These are phyloP conservation scores for Dendrobium nobile DNA, from an alignment of 106 monocot genomes.

Conservation along the genomic window DNA sequence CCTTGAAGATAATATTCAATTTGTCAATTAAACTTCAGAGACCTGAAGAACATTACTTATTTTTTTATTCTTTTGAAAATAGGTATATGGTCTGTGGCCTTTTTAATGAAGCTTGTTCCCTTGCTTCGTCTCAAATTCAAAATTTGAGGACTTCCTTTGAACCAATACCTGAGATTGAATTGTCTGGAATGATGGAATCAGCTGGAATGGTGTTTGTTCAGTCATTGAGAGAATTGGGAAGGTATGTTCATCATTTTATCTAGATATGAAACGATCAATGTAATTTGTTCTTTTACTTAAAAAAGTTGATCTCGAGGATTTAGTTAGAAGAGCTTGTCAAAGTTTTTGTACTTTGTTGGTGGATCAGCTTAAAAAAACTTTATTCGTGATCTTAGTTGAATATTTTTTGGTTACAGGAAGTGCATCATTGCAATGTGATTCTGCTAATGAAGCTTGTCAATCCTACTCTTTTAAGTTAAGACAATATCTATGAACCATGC, in stretches of 20 bases:
- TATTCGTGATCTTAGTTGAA: background rate
- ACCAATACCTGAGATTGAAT: slow-evolving; percentile 17
- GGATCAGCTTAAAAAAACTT: background rate
- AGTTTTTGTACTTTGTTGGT: background rate
- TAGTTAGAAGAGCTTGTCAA: background rate
- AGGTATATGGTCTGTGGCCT: slow-evolving; percentile 55
- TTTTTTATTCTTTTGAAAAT: background rate
- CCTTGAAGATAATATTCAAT: background rate
- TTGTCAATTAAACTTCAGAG: background rate
- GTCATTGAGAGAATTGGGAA: slow-evolving; percentile 57
- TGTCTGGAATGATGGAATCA: slow-evolving; percentile 46
- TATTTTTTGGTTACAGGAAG: too few relatives aligned
- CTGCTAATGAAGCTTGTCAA: too few relatives aligned
- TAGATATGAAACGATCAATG: background rate
- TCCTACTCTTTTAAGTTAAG: too few relatives aligned
- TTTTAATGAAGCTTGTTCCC: slow-evolving; percentile 58
- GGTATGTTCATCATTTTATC: slow-evolving; percentile 23
- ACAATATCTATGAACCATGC: background rate
- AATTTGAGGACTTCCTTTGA: slow-evolving; percentile 11
- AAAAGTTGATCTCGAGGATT: background rate
- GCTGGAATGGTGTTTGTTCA: slow-evolving; percentile 80
- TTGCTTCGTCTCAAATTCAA: slow-evolving; percentile 36
- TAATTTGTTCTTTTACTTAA: background rate
- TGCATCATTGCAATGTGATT: too few relatives aligned
- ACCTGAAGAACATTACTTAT: background rate